Evolutionary conservation across 2,329 filamentous ascomycete genomes (phyloP), one percentile per base, ranked within the genome.

Genomic region (Fusarium subglutinans): DNA sequence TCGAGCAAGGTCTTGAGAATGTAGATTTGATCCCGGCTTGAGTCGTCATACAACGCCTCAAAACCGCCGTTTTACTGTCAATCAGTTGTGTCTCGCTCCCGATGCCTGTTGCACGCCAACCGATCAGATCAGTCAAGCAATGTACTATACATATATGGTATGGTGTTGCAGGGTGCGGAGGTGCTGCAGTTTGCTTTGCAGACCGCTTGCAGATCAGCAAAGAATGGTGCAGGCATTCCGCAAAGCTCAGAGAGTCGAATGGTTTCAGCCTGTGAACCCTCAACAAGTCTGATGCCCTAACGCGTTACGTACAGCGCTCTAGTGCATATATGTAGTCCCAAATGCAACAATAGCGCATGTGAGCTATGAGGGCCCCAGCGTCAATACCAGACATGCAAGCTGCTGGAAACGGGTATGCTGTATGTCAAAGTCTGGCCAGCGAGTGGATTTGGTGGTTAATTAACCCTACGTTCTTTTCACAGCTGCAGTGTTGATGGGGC

Each of bases 131-230:
- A 71, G 57, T 53, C 53, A 41, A 66, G 26, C 37, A 58, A 38
- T 62, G 47, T 63, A 66, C 30, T 45, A 37, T 43, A 47, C 51
- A 48, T 48, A 65, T 28, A 50, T 20, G n/a, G 18, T 30, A 44
- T 38, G n/a, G 43, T 53, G 38, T 53, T 41, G 45, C 57, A 57
- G 47, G 43, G 61, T 73, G 74, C 66, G 72, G 66, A 77, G 65
- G 66, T 70, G 63, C 54, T 66, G 58, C 53, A 44, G 45, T 60
- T 60, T 47, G 67, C 71, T 62, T 60, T 41, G 63, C 69, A 76
- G 69, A 75, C 75, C 70, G 75, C 75, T 70, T 69, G 68, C 63
- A 74, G 71, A 77, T 72, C 73, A 75, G 71, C 66, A 71, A 74
- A 40, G 30, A 58, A 53, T 70, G 43, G 74, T 66, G 51, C 68